These are phyloP conservation scores for Lolium perenne DNA, from an alignment of 176 grass and related monocot genomes.

Conservation along the genomic window DNA sequence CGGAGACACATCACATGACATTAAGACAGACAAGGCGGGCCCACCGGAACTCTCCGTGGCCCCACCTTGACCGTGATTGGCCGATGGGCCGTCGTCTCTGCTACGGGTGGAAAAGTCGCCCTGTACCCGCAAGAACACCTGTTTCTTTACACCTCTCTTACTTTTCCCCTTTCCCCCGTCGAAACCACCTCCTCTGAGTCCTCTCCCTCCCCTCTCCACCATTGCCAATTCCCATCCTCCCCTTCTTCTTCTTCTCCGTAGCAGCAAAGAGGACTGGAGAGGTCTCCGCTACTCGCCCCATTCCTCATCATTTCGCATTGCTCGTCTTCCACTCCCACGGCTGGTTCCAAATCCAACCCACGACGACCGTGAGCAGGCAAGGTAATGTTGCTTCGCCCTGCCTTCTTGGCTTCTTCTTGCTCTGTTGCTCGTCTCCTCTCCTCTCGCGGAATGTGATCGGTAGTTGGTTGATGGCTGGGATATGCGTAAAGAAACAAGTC, in stretches of 20 bases:
- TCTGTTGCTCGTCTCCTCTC: not conserved
- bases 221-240: not conserved
- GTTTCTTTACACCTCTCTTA: not conserved
- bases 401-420: slow-evolving; percentile 1
- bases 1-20: slow-evolving; percentile 36
- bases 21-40: slow-evolving; percentile 40
- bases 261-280: not conserved
- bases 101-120: slow-evolving; percentile 41
- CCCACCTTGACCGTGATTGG: slow-evolving; percentile 41
- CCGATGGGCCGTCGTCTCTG: slow-evolving; percentile 39
- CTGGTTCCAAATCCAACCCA: too few relatives aligned
- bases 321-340: slow-evolving; percentile 6
- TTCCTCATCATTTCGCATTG: slow-evolving; percentile 21
- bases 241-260: not conserved
- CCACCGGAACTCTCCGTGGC: slow-evolving; percentile 28
- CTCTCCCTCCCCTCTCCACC: not conserved
- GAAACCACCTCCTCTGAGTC: not conserved
- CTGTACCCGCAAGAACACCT: slow-evolving; percentile 29
- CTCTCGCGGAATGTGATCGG: not conserved
- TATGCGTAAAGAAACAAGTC: not conserved
- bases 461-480: not conserved
- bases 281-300: not conserved
- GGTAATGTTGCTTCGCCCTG: slow-evolving; percentile 28
- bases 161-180: not conserved
- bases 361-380: slow-evolving; percentile 32